These are phyloP conservation scores for Grosmannia penicillata DNA, from an alignment of 2,329 filamentous ascomycete genomes.

Conservation along the genomic window DNA sequence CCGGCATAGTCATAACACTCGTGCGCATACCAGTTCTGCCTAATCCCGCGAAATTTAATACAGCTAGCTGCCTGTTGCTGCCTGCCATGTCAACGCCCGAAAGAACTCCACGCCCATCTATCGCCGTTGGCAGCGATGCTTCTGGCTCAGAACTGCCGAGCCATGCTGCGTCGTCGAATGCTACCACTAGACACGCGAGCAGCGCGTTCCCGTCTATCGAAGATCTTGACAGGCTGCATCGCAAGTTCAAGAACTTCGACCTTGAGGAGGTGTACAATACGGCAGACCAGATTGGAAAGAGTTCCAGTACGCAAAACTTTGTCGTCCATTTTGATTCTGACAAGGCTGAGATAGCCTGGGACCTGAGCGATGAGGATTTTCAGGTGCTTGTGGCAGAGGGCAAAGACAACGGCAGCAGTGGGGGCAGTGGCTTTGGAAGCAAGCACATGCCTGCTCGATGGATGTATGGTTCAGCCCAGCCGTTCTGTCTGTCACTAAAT, in stretches of 20 bases:
- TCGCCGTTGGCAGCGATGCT: too few relatives aligned
- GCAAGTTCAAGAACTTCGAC: conserved; percentile 39
- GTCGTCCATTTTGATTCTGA: conserved; percentile 48
- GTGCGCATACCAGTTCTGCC: too few relatives aligned
- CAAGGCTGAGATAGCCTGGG: conserved; percentile 37
- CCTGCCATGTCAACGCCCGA: too few relatives aligned
- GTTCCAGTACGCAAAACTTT: conserved; percentile 38
- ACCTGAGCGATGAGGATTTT: conserved; percentile 31
- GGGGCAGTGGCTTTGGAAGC: conserved; percentile 15
- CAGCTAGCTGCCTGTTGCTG: too few relatives aligned
- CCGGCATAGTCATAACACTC: too few relatives aligned
- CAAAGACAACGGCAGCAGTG: too few relatives aligned
- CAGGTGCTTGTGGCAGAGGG: conserved; percentile 19
- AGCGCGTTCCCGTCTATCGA: not conserved
- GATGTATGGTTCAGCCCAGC: conserved; percentile 35
- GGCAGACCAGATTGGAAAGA: conserved; percentile 25
- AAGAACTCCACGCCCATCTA: too few relatives aligned
- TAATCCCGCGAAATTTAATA: too few relatives aligned
- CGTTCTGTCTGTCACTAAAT: not conserved
- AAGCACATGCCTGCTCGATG: conserved; percentile 41
- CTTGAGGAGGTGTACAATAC: conserved; percentile 26
- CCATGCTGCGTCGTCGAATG: not conserved
- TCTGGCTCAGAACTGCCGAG: too few relatives aligned
- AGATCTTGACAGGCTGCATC: not conserved
- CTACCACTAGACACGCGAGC: not conserved